Conservation (phyloP, 257 asterid genomes). For the Solanum virginianum region DNA sequence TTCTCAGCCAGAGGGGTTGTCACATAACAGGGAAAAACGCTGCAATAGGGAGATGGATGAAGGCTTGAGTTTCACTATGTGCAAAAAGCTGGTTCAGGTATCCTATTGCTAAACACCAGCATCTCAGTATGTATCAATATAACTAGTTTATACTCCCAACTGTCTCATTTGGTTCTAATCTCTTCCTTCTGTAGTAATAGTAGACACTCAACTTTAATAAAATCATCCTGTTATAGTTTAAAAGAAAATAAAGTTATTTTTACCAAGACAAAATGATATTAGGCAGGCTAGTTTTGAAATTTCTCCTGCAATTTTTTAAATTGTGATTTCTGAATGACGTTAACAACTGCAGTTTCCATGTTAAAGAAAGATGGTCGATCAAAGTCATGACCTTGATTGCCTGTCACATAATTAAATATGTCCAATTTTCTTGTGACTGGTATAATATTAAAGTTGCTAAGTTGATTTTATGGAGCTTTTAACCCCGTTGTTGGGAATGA, state of each 20-base stretch:
- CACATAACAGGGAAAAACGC: slow-evolving; percentile 22
- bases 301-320: not conserved
- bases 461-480: not conserved
- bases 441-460: not conserved
- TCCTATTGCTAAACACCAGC: not conserved
- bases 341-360: not conserved
- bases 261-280: not conserved
- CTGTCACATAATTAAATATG: not conserved
- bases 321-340: not conserved
- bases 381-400: not conserved
- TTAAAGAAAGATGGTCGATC: not conserved
- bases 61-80: slow-evolving; percentile 70
- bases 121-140: not conserved
- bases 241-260: not conserved
- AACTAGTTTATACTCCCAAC: not conserved
- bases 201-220: not conserved
- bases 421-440: not conserved
- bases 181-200: not conserved
- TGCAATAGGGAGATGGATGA: slow-evolving; percentile 42
- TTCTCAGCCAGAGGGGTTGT: slow-evolving; percentile 15
- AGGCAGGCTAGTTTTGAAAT: not conserved
- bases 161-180: not conserved
- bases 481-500: not conserved
- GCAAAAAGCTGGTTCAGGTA: slow-evolving; percentile 93
- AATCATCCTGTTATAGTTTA: not conserved